Base-by-base conservation (phyloP, 371 early-diverging fungal species). In the Saksenaea vasiformis region DNA sequence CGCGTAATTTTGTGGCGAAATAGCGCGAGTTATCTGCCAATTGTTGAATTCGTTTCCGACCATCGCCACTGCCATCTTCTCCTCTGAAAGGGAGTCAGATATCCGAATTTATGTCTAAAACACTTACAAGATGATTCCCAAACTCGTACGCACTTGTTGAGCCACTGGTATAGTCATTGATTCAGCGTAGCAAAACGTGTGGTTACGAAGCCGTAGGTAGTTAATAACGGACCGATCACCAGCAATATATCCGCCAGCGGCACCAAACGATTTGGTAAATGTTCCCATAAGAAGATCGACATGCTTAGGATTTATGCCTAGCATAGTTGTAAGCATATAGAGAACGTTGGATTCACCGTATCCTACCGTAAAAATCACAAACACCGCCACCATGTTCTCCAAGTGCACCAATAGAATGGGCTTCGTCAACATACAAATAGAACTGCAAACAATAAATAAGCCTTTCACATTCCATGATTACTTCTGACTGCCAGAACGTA, bases 281-380 rank as follows among this genome's bases (percentile, higher is more conserved):
- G 99, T 99, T 15, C 99, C 99, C 99, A 99, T 99, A 39, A 98
- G 76, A 63, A 99, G 88, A 73, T 99, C 99, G 34, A 99, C 89
- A 36, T 96, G 90, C 35, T 79, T 80, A 27, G 97, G 96, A 68
- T 95, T 92, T 15, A 99, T 86, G 41, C 90, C 64, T 68, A 53
- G 2, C 24, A 38, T 8, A 28, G 24, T 37, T 24, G 80, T 66
- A 68, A 34, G 19, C 19, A 28, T 27, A 36, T 4, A 10, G 53
- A 17, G 36, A 5, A 58, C 17, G n/a, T 22, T n/a, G n/a, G n/a
- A n/a, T n/a, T n/a, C n/a, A n/a, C n/a, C n/a, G n/a, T n/a, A n/a
- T n/a, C 37, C 26, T 58, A 59, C 83, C 90, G 68, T 86, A 92
- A 76, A 96, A 73, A 76, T 98, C 99, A 77, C 98, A 98, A 34